Conservation (phyloP, 441 rosid species). For the Geranium incanum region DNA sequence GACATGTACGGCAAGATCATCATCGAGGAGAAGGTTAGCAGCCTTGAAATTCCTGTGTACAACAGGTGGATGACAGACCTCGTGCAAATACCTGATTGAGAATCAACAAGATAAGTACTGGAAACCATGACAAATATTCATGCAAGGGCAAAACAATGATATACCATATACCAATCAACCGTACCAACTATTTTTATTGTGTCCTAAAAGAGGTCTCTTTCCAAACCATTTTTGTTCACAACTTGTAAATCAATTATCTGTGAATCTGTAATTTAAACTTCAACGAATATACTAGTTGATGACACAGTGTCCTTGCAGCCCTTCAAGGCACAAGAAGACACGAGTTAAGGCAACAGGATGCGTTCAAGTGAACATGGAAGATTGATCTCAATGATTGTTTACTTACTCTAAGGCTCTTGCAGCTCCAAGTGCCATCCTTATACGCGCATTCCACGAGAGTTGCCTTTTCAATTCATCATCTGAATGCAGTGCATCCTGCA, state of each 20-base stretch:
- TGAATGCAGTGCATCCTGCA: conserved; percentile 74
- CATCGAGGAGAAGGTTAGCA: conserved; percentile 62
- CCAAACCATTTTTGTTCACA: too few relatives aligned
- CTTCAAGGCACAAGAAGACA: too few relatives aligned
- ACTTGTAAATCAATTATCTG: too few relatives aligned
- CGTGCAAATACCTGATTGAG: conserved; percentile 75
- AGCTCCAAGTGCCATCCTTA: conserved; percentile 83
- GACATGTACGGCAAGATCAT: conserved; percentile 60
- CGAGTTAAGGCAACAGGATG: too few relatives aligned
- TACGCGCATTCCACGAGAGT: conserved; percentile 72
- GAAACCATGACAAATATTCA: not conserved
- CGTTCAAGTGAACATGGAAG: too few relatives aligned
- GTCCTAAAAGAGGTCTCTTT: too few relatives aligned
- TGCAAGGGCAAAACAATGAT: too few relatives aligned
- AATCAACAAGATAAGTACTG: conserved; percentile 17
- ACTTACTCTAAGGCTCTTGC: conserved; percentile 95
- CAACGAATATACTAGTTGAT: too few relatives aligned
- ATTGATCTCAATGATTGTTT: conserved; percentile 1
- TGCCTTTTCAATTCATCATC: conserved; percentile 62
- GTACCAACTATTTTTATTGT: too few relatives aligned
- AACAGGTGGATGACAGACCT: conserved; percentile 79
- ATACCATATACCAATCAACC: too few relatives aligned
- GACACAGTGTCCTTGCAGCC: too few relatives aligned
- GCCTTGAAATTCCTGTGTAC: conserved; percentile 42
- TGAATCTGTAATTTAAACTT: too few relatives aligned